A percentile compares a stretch with the other conserved stretches of the same genome.
phyloP scores from a whole-genome alignment of 331 rosid genomes.

The Pyracantha coccinea region DNA sequence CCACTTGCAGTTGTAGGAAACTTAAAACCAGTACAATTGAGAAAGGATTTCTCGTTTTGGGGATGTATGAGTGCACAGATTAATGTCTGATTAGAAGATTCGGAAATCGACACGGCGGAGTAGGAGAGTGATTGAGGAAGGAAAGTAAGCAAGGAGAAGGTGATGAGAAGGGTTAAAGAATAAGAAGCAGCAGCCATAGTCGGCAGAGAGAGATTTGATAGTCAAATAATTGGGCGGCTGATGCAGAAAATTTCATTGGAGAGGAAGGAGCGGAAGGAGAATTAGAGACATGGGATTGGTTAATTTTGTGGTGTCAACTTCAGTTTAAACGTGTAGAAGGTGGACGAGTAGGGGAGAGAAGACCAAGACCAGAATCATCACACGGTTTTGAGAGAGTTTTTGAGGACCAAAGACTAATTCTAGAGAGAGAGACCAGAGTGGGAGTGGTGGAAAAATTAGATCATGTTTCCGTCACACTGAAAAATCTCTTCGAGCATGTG shows the following conservation, averaged over 20 bases:
- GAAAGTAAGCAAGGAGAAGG: conserved; percentile 8
- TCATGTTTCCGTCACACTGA: too few relatives aligned
- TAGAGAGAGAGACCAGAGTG: neutral
- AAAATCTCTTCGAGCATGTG: too few relatives aligned
- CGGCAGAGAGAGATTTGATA: conserved; percentile 6
- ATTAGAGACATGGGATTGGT: neutral
- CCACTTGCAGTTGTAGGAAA: conserved; percentile 23
- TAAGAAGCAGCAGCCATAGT: conserved; percentile 36
- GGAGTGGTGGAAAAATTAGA: too few relatives aligned
- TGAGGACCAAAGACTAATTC: conserved; percentile 39
- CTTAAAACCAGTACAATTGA: conserved; percentile 42
- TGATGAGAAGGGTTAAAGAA: neutral
- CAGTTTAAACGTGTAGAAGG: conserved; percentile 5
- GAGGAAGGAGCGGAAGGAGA: neutral
- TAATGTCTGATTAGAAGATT: conserved; percentile 33
- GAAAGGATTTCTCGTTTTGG: conserved; percentile 14
- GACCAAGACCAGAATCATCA: neutral
- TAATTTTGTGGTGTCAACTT: neutral
- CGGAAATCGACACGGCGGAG: conserved; percentile 60
- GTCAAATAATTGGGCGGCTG: conserved; percentile 5
- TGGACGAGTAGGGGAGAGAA: neutral
- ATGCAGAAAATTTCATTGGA: conserved; percentile 19
- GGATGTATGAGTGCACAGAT: conserved; percentile 46
- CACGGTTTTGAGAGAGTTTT: conserved; percentile 38
- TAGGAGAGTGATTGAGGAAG: conserved; percentile 31